These are phyloP conservation scores for Yamadazyma songkhlaensis DNA, from an alignment of 1,139 yeast genomes.

Conservation along the genomic window DNA sequence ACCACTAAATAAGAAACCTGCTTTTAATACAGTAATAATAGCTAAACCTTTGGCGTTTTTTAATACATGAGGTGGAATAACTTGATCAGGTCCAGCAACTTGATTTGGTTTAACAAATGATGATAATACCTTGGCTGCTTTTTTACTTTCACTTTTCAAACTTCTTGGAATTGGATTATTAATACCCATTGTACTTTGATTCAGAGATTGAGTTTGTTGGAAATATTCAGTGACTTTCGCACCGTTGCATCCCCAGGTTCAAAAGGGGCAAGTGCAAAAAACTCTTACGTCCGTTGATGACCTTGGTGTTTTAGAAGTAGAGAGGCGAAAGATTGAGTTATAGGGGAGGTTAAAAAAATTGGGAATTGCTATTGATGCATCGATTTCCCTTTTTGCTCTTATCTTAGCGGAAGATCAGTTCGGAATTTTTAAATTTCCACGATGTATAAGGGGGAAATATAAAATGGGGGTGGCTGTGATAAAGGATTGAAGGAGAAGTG, in stretches of 20 bases:
- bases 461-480: too few relatives aligned
- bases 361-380: too few relatives aligned
- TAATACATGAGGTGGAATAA: conserved; percentile 86
- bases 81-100: conserved; percentile 81
- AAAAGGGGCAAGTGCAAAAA: too few relatives aligned
- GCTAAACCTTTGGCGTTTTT: conserved; percentile 93
- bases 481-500: too few relatives aligned
- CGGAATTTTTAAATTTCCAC: too few relatives aligned
- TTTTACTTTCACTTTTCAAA: conserved; percentile 79
- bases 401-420: too few relatives aligned
- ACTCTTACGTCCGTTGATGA: too few relatives aligned
- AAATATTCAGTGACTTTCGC: conserved; percentile 3
- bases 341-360: too few relatives aligned
- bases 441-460: too few relatives aligned
- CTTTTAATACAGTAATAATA: conserved; percentile 85
- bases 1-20: conserved; percentile 94
- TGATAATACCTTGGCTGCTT: conserved; percentile 92
- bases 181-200: conserved; percentile 41
- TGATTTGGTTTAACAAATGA: conserved; percentile 96
- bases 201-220: not conserved
- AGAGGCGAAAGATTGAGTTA: too few relatives aligned
- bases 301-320: too few relatives aligned
- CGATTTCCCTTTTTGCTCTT: too few relatives aligned
- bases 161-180: conserved; percentile 96
- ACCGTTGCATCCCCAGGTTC: conserved; percentile 2